A percentile compares a stretch with the other conserved stretches of the same genome.
These are phyloP conservation scores for Tolypocladium inflatum DNA, from an alignment of 2,329 filamentous ascomycete species.

Conservation along the genomic window DNA sequence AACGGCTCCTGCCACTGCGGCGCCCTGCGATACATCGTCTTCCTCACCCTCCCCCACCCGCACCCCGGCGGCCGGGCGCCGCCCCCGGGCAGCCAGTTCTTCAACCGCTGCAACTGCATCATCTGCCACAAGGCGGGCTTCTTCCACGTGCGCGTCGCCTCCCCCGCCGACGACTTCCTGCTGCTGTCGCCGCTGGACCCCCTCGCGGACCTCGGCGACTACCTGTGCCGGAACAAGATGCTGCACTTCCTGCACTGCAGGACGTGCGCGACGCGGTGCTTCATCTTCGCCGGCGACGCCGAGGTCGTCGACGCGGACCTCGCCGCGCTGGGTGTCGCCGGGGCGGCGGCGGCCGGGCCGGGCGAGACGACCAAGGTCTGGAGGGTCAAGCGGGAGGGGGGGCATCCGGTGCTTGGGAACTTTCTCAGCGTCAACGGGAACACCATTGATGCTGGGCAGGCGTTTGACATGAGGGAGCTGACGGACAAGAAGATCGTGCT, in stretches of 20 bases:
- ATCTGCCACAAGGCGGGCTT: conserved; percentile 38
- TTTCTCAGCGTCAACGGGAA: conserved; percentile 29
- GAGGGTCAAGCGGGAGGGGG: conserved; percentile 14
- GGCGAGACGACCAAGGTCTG: conserved; percentile 14
- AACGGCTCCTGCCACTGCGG: conserved; percentile 39
- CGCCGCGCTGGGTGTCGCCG: conserved; percentile 5
- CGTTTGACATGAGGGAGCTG: conserved; percentile 26
- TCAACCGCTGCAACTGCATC: conserved; percentile 36
- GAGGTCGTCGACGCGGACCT: conserved; percentile 17
- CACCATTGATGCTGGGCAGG: conserved; percentile 25
- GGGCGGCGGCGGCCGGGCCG: not conserved
- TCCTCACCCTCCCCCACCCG: conserved; percentile 28
- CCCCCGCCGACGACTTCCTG: conserved; percentile 30
- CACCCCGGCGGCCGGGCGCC: conserved; percentile 9
- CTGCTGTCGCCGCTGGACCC: conserved; percentile 31
- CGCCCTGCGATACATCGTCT: conserved; percentile 29
- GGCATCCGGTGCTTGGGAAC: conserved; percentile 4
- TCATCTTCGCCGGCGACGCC: conserved; percentile 26
- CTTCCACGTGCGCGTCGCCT: conserved; percentile 31
- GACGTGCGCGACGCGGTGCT: conserved; percentile 33
- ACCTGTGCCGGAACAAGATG: conserved; percentile 20
- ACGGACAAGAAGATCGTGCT: conserved; percentile 21
- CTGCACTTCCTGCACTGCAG: conserved; percentile 36
- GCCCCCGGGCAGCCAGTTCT: conserved; percentile 9
- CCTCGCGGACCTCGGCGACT: conserved; percentile 28